phyloP scores from a whole-genome alignment of 768 basidiomycete genomes.

The Tephrocybe sp. region DNA sequence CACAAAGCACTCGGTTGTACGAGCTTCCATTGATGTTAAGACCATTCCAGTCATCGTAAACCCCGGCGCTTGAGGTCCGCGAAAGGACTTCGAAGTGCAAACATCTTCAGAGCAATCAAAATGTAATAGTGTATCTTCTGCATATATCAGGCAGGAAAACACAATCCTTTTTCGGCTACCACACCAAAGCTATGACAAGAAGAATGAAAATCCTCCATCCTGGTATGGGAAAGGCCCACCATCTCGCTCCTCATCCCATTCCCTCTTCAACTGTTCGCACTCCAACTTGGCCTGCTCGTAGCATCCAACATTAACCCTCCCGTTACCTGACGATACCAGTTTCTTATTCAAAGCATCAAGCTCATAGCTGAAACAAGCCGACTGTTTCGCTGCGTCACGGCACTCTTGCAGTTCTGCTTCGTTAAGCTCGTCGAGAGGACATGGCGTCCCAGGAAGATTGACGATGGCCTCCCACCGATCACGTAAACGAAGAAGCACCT shows the following conservation, averaged over 20 bases:
- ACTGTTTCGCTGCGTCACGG: background rate
- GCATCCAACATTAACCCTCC: background rate
- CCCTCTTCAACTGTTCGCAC: background rate
- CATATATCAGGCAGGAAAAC: too few species aligned
- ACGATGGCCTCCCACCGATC: conserved; percentile 4
- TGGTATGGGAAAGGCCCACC: conserved; percentile 7
- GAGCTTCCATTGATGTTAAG: too few species aligned
- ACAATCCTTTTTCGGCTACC: background rate
- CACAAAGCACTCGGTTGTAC: too few species aligned
- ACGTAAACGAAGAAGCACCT: background rate
- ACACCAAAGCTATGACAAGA: conserved; percentile 5
- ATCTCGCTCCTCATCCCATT: conserved; percentile 2
- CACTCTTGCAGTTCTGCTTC: conserved; percentile 2
- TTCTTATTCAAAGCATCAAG: background rate
- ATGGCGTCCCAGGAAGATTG: background rate
- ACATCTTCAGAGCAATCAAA: too few species aligned
- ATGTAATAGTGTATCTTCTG: too few species aligned
- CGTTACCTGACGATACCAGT: background rate
- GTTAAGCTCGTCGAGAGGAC: conserved; percentile 2
- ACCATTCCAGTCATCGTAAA: too few species aligned
- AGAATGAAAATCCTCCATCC: conserved; percentile 5
- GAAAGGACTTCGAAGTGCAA: too few species aligned
- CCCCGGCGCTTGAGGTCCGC: too few species aligned
- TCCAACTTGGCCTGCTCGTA: background rate
- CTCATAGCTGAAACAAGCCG: background rate